Percentiles rank a stretch among this genome's conserved stretches.
Conservation (phyloP, 495 filamentous ascomycete genomes). For the Xylaria bambusicola region DNA sequence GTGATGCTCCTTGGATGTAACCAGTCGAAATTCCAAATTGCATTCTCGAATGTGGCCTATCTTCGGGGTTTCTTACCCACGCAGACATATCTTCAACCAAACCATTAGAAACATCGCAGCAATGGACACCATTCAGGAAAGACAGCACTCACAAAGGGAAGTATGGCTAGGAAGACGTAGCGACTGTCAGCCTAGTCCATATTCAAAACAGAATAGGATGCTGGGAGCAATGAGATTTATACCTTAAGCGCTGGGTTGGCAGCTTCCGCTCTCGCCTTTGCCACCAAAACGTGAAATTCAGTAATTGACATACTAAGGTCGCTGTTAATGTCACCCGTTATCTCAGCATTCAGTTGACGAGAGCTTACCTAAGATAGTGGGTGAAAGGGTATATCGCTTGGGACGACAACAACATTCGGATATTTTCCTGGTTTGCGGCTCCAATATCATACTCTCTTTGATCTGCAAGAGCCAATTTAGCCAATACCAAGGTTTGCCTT, state of each 20-base stretch:
- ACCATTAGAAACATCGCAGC: constrained; percentile 19
- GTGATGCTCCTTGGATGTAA: neutral
- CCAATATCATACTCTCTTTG: constrained; percentile 65
- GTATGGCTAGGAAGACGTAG: constrained; percentile 55
- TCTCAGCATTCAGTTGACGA: constrained; percentile 5
- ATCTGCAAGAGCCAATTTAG: constrained; percentile 46
- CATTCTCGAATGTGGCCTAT: neutral
- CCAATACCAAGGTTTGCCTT: constrained; percentile 3
- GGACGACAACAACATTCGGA: constrained; percentile 60
- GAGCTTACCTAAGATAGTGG: constrained; percentile 40
- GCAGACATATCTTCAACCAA: constrained; percentile 52
- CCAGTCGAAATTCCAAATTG: neutral
- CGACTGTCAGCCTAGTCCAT: constrained; percentile 23
- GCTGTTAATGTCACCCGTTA: constrained; percentile 12
- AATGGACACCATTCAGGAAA: neutral
- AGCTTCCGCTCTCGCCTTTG: constrained; percentile 67
- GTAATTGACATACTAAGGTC: constrained; percentile 62
- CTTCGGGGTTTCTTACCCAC: constrained; percentile 53
- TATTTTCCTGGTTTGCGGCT: constrained; percentile 59
- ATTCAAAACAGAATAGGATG: constrained; percentile 7
- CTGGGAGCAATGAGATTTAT: constrained; percentile 23
- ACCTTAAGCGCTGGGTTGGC: constrained; percentile 64
- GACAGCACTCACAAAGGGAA: constrained; percentile 66
- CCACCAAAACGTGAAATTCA: constrained; percentile 65
- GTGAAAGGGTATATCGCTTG: constrained; percentile 65